Conservation (phyloP, 352 stramenopile species). For the Phytophthora tentaculata region DNA sequence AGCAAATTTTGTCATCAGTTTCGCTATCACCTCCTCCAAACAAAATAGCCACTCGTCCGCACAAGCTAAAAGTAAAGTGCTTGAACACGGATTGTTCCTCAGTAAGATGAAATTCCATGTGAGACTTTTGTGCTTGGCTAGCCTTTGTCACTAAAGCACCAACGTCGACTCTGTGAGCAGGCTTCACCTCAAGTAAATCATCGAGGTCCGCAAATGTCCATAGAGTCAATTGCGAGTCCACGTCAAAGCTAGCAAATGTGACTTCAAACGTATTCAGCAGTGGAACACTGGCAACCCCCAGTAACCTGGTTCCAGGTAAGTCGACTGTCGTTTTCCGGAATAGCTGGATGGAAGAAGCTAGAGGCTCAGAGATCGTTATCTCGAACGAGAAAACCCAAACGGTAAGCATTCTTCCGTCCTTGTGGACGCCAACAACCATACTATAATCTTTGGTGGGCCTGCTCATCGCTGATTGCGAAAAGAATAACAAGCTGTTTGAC, state of each 20-base stretch:
- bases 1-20: constrained; percentile 50
- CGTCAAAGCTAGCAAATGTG: constrained; percentile 53
- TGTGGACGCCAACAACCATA: constrained; percentile 58
- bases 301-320: constrained; percentile 34
- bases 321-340: constrained; percentile 53
- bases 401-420: constrained; percentile 41
- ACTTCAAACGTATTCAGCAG: constrained; percentile 58
- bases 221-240: constrained; percentile 42
- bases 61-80: constrained; percentile 57
- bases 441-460: constrained; percentile 62
- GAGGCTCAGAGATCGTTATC: constrained; percentile 2
- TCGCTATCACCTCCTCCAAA: constrained; percentile 41
- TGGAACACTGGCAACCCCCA: constrained; percentile 51
- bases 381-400: constrained; percentile 71
- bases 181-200: constrained; percentile 47
- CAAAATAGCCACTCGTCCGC: constrained; percentile 61
- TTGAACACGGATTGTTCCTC: constrained; percentile 55
- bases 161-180: constrained; percentile 51
- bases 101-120: constrained; percentile 48
- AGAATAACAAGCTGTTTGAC: constrained; percentile 48
- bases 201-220: constrained; percentile 72
- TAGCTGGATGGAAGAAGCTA: constrained; percentile 36
- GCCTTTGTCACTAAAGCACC: constrained; percentile 38
- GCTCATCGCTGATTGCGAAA: constrained; percentile 30
- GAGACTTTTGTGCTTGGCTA: constrained; percentile 21